These are phyloP conservation scores for Entomophthora muscae DNA, from an alignment of 371 early-diverging fungal genomes.

Conservation along the genomic window DNA sequence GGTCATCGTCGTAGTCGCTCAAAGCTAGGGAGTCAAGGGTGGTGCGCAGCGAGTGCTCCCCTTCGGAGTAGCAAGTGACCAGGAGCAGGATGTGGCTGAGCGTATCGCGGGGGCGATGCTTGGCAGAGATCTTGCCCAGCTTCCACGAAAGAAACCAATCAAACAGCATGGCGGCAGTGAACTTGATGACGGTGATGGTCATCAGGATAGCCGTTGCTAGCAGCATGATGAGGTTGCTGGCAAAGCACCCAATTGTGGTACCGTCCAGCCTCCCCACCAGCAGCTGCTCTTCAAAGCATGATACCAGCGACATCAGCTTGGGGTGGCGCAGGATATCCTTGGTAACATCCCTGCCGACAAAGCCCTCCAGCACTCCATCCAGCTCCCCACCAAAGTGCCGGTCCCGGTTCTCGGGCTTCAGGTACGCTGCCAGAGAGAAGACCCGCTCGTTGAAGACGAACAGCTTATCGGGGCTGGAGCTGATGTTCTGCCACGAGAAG, in stretches of 20 bases:
- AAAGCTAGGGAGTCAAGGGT: slow-evolving; percentile 81
- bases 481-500: slow-evolving; percentile 14
- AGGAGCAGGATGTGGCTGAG: slow-evolving; percentile 15
- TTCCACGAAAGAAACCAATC: slow-evolving; percentile 48
- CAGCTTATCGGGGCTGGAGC: slow-evolving; percentile 3
- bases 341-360: slow-evolving; percentile 19
- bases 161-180: slow-evolving; percentile 55
- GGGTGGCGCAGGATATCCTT: slow-evolving; percentile 12
- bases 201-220: slow-evolving; percentile 29
- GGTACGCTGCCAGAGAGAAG: slow-evolving; percentile 17
- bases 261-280: slow-evolving; percentile 48
- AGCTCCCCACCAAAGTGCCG: slow-evolving; percentile 10
- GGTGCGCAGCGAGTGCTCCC: slow-evolving; percentile 59
- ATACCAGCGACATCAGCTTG: slow-evolving; percentile 14
- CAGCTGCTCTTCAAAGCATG: slow-evolving; percentile 29
- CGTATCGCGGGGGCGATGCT: slow-evolving; percentile 7
- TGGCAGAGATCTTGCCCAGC: slow-evolving; percentile 26
- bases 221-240: slow-evolving; percentile 21
- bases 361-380: slow-evolving; percentile 14
- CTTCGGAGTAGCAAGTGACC: slow-evolving; percentile 83
- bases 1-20: slow-evolving; percentile 64
- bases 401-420: slow-evolving; percentile 7
- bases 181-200: slow-evolving; percentile 40
- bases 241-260: slow-evolving; percentile 47
- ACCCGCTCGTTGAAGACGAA: slow-evolving; percentile 20